Evolutionary conservation across 192 early-diverging fungal genomes (phyloP).

Genomic region (Anaeromyces robustus): DNA sequence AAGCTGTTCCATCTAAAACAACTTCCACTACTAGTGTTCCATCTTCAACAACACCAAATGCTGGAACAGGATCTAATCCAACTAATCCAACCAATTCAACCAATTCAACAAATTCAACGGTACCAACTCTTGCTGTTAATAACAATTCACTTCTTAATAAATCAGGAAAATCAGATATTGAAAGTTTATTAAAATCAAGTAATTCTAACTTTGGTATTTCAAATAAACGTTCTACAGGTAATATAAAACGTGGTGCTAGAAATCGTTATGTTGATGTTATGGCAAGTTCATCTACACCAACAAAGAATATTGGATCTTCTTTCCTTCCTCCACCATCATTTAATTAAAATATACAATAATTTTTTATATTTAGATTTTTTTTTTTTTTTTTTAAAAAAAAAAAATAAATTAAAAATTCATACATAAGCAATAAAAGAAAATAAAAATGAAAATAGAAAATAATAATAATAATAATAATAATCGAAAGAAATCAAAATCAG

Average conservation of each 20-base stretch:
- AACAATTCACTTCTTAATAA: not conserved
- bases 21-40: constrained; percentile 9
- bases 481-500: too few species aligned
- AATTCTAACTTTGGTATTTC: not conserved
- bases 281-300: not conserved
- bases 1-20: constrained; percentile 18
- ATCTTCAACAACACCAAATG: not conserved
- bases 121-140: not conserved
- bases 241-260: not conserved
- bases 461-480: too few species aligned
- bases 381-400: too few species aligned
- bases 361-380: not conserved
- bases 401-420: too few species aligned
- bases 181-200: not conserved
- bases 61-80: constrained; percentile 3
- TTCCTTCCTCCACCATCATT: not conserved
- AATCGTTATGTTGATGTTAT: not conserved
- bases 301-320: not conserved
- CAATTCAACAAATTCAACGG: not conserved
- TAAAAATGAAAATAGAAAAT: too few species aligned
- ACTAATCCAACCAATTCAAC: too few species aligned
- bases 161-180: not conserved
- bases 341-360: not conserved
- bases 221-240: not conserved
- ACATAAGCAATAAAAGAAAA: too few species aligned